Evolutionary conservation across 2,329 filamentous ascomycete species (phyloP), one percentile per base, ranked within the genome.

Genomic region (Keithomyces neogunnii): DNA sequence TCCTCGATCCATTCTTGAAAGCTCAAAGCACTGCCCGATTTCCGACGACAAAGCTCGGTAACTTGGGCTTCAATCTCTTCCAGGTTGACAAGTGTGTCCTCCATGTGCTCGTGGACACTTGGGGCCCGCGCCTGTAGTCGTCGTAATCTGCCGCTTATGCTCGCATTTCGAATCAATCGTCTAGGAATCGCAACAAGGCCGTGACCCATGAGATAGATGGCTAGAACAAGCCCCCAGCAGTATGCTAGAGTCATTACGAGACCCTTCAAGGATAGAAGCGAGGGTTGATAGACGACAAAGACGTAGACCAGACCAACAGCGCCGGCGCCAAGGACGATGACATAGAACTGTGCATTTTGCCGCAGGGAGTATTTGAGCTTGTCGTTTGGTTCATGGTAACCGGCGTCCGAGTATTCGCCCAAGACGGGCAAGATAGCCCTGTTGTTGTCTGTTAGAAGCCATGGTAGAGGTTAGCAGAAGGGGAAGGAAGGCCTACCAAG

Each of bases 1-100:
- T 99, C 93, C 58, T 97, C 92, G 57, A 99, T 95, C 93, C 93
- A 99, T 59, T 96, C 91, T 58, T 85, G 82, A 62, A 91, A 93
- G 42, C 86, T 80, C 50, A 75, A 73, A 4, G 88, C 84, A 29
- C 83, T 88, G 13, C 87, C 89, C 3, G 81, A 85, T 72, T 96
- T 96, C 58, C 90, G 81, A 57, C 85, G 82, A 57, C 85, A 82
- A 40, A 99, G 75, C 64, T 93, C 88, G 26, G 78, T 71, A 3
- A 97, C 86, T 63, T 95, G 89, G 3, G 79, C 75, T 65, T 96
- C 91, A 13, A 96, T 73, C 53, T 89, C 84, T 58, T 95, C 89
- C 19, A 97, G 72, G 52, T 83, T 84, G 45, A 87, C 78, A 53
- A 89, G 81, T 0, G 93, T 84, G 61, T 96, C 92, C 54, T 90